Conservation (phyloP, 345 rosid genomes). For the Crucihimalaya himalaica region DNA sequence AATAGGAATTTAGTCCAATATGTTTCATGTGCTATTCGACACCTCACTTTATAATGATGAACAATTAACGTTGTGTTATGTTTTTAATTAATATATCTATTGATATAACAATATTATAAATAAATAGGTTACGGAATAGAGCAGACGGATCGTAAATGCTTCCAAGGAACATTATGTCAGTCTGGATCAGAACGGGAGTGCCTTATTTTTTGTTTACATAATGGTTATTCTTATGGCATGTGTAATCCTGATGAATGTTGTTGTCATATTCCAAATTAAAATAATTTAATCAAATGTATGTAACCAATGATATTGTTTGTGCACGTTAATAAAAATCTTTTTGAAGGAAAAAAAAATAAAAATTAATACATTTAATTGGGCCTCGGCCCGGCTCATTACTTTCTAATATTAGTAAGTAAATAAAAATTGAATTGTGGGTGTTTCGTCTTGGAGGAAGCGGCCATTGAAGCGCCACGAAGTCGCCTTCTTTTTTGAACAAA, state of each 20-base stretch:
- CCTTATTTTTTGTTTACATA: not conserved
- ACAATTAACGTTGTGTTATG: not conserved
- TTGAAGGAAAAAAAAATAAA: too few species aligned
- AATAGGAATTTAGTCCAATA: not conserved
- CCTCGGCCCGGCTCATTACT: not conserved
- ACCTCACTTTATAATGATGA: not conserved
- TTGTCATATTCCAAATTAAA: not conserved
- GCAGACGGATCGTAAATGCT: not conserved
- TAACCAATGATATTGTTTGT: too few species aligned
- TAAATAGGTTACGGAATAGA: not conserved
- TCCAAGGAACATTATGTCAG: too few species aligned
- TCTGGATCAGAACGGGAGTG: not conserved
- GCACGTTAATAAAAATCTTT: too few species aligned
- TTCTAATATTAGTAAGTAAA: not conserved
- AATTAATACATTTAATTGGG: not conserved
- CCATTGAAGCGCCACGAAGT: conserved; percentile 42
- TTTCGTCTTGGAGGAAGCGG: conserved; percentile 30
- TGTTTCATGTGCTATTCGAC: not conserved
- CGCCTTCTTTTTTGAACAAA: not conserved
- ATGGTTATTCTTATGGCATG: not conserved
- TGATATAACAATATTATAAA: not conserved
- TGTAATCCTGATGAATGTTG: not conserved
- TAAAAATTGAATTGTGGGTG: not conserved
- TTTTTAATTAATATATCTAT: not conserved
- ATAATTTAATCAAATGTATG: too few species aligned